Evolutionary conservation across 495 filamentous ascomycete genomes (phyloP).

Genomic region (Parmelia sp.): DNA sequence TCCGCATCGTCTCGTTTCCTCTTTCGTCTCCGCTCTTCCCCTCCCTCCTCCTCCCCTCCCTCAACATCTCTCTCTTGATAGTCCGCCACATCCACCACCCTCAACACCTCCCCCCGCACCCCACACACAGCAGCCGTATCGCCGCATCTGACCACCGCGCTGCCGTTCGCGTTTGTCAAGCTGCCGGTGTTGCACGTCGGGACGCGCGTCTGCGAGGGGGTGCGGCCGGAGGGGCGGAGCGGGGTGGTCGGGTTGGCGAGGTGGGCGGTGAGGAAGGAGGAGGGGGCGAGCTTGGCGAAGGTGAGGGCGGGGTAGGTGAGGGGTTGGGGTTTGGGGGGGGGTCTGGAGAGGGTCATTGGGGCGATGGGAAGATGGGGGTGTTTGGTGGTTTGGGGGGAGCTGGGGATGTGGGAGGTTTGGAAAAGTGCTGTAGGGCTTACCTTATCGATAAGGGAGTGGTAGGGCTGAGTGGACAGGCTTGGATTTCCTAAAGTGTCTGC

Average conservation of each 20-base stretch:
- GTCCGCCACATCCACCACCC: slow-evolving; percentile 15
- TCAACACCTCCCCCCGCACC: slow-evolving; percentile 78
- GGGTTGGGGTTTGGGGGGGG: neutral
- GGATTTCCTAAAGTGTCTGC: too few species aligned
- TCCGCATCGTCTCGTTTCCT: slow-evolving; percentile 43
- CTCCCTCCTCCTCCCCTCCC: slow-evolving; percentile 20
- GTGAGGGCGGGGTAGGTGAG: slow-evolving; percentile 58
- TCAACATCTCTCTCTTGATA: slow-evolving; percentile 24
- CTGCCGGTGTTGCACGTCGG: slow-evolving; percentile 69
- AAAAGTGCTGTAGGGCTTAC: neutral
- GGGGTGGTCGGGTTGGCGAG: slow-evolving; percentile 56
- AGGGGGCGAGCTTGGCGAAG: slow-evolving; percentile 85
- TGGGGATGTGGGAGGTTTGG: neutral
- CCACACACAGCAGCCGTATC: slow-evolving; percentile 92
- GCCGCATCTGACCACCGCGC: slow-evolving; percentile 76
- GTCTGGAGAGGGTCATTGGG: slow-evolving; percentile 5
- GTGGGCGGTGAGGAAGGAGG: slow-evolving; percentile 81
- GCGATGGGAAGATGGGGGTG: too few species aligned
- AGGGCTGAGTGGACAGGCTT: too few species aligned
- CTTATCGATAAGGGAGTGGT: neutral
- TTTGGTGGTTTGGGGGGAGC: neutral
- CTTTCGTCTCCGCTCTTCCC: slow-evolving; percentile 24
- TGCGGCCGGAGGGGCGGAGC: slow-evolving; percentile 73
- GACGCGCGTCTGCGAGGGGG: slow-evolving; percentile 58
- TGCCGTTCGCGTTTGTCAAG: slow-evolving; percentile 80